A percentile compares a stretch with the other conserved stretches of the same genome.
phyloP scores from a whole-genome alignment of 1,284 basidiomycete genomes.

The Schizopora paradoxa region DNA sequence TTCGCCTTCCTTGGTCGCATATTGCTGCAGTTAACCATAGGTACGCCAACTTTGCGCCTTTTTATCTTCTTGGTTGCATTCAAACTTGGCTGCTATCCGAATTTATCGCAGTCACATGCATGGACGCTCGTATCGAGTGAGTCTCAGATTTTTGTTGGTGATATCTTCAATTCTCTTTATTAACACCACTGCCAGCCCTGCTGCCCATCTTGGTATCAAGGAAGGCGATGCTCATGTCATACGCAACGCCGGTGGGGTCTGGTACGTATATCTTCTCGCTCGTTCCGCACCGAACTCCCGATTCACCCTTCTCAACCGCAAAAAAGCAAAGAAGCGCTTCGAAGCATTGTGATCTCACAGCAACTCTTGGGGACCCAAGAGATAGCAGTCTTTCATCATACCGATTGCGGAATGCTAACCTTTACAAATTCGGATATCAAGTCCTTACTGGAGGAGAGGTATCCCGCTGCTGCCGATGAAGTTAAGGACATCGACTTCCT shows the following conservation, averaged over 20 bases:
- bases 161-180: background rate
- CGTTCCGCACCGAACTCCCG: conserved; percentile 16
- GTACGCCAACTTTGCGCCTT: conserved; percentile 24
- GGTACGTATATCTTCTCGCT: conserved; percentile 35
- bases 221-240: conserved; percentile 68
- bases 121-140: conserved; percentile 58
- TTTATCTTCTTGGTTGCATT: background rate
- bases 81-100: background rate
- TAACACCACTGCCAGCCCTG: conserved; percentile 36
- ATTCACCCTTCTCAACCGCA: conserved; percentile 1
- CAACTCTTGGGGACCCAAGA: conserved; percentile 61
- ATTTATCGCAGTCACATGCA: conserved; percentile 53
- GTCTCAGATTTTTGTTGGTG: conserved; percentile 6
- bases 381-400: conserved; percentile 62
- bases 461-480: conserved; percentile 35
- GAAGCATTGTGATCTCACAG: conserved; percentile 63
- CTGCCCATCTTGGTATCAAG: conserved; percentile 51
- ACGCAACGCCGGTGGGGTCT: conserved; percentile 59
- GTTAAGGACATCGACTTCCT: conserved; percentile 55
- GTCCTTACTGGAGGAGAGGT: conserved; percentile 43
- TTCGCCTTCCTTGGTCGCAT: no score
- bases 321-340: conserved; percentile 52
- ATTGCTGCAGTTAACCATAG: conserved; percentile 33
- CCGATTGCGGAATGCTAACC: conserved; percentile 63
- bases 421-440: conserved; percentile 50